Conservation (phyloP, 148 eudicot species). For the Vaccinium myrtillus region DNA sequence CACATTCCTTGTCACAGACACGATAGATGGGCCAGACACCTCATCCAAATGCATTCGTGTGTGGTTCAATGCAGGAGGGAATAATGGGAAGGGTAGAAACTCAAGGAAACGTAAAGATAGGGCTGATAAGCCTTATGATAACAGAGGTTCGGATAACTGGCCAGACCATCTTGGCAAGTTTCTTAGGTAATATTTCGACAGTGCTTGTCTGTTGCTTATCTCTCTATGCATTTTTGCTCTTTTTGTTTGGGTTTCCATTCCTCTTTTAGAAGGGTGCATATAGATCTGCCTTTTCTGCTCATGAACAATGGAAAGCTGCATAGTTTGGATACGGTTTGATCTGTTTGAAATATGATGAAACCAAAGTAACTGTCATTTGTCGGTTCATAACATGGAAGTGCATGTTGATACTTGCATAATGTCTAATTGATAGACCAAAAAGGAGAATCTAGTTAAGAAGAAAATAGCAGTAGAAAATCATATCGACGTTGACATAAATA, state of each 20-base stretch:
- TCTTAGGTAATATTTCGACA: constrained; percentile 55
- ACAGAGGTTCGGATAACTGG: constrained; percentile 87
- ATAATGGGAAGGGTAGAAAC: constrained; percentile 39
- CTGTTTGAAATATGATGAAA: neutral
- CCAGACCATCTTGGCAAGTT: constrained; percentile 81
- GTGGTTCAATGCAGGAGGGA: constrained; percentile 59
- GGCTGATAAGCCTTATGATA: constrained; percentile 70
- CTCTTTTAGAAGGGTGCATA: neutral
- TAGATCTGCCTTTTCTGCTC: constrained; percentile 4
- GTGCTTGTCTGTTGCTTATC: neutral
- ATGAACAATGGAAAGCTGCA: neutral
- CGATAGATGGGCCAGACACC: constrained; percentile 75
- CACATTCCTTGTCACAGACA: constrained; percentile 85
- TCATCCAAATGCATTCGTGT: constrained; percentile 89
- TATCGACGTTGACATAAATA: neutral
- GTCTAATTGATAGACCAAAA: neutral
- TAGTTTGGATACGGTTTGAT: neutral
- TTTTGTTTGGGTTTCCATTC: neutral
- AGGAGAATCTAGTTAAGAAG: neutral
- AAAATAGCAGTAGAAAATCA: neutral
- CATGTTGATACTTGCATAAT: neutral
- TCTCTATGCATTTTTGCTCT: constrained; percentile 8
- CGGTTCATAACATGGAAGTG: neutral
- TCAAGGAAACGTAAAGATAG: constrained; percentile 80
- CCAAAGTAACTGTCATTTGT: neutral